Percentiles rank a stretch among this genome's conserved stretches.
These are phyloP conservation scores for Nevesoporus exiguus DNA, from an alignment of 768 basidiomycete genomes.

Conservation along the genomic window DNA sequence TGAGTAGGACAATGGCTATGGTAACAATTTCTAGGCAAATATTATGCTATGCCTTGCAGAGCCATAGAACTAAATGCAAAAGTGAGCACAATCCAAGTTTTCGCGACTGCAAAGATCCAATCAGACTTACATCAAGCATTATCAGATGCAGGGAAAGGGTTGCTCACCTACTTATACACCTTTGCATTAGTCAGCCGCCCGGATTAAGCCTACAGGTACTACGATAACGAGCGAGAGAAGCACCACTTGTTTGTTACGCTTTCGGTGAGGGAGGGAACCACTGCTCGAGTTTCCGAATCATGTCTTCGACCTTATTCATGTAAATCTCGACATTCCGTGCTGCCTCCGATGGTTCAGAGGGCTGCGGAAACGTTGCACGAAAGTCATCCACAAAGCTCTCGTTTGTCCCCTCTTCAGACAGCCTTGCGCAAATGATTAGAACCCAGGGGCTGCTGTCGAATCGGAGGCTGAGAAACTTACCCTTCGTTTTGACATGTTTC, in stretches of 20 bases:
- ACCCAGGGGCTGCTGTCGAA: not conserved
- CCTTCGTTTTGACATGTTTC: slow-evolving; percentile 5
- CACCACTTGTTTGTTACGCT: not conserved
- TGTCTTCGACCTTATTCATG: slow-evolving; percentile 25
- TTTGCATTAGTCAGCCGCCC: not conserved
- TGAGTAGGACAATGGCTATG: too few species aligned
- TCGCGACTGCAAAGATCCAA: too few species aligned
- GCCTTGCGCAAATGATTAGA: not conserved
- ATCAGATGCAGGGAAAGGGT: too few species aligned
- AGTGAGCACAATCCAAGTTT: not conserved
- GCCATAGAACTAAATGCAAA: too few species aligned
- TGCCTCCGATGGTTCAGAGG: slow-evolving; percentile 7
- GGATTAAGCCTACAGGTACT: not conserved
- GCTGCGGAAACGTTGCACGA: slow-evolving; percentile 19
- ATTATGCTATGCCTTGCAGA: too few species aligned
- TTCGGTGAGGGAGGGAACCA: slow-evolving; percentile 20
- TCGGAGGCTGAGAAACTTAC: not conserved
- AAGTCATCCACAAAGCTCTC: slow-evolving; percentile 24
- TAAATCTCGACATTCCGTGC: slow-evolving; percentile 23
- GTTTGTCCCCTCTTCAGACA: slow-evolving; percentile 12
- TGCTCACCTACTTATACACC: not conserved
- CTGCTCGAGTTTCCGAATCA: slow-evolving; percentile 20
- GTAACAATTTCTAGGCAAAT: too few species aligned
- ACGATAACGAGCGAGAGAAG: not conserved
- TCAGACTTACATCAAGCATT: too few species aligned